phyloP scores from a whole-genome alignment of 345 rosid genomes.

The Trapa incisa region DNA sequence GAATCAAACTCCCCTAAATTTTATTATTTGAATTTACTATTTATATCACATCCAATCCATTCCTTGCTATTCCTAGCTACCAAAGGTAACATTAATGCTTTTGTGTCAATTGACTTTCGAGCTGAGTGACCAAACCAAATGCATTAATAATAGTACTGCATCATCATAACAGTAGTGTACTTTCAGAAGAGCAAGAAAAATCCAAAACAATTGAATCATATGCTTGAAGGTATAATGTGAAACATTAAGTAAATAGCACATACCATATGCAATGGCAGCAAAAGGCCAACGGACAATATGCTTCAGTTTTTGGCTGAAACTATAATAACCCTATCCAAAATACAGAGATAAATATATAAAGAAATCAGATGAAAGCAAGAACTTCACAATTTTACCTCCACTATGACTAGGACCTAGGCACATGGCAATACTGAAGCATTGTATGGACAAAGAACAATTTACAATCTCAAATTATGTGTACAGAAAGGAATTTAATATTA shows the following conservation, averaged over 20 bases:
- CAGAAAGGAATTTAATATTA: not conserved
- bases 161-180: not conserved
- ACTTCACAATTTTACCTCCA: not conserved
- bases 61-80: too few relatives aligned
- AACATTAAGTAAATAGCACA: not conserved
- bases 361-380: not conserved
- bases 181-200: not conserved
- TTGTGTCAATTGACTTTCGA: not conserved
- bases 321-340: slow-evolving; percentile 67
- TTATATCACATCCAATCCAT: too few relatives aligned
- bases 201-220: not conserved
- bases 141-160: not conserved
- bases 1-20: too few relatives aligned
- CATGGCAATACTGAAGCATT: not conserved
- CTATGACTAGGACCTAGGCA: too few relatives aligned
- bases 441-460: not conserved
- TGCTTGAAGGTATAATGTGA: not conserved
- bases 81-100: not conserved
- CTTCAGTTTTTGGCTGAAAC: slow-evolving; percentile 97
- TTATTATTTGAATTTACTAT: too few relatives aligned
- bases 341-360: not conserved
- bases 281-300: slow-evolving; percentile 85
- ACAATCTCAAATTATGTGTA: not conserved
- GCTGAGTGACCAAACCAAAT: not conserved
- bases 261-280: slow-evolving; percentile 83